Evolutionary conservation across 345 rosid species (phyloP), one percentile per base, ranked within the genome.

Genomic region (Camelina laxa): DNA sequence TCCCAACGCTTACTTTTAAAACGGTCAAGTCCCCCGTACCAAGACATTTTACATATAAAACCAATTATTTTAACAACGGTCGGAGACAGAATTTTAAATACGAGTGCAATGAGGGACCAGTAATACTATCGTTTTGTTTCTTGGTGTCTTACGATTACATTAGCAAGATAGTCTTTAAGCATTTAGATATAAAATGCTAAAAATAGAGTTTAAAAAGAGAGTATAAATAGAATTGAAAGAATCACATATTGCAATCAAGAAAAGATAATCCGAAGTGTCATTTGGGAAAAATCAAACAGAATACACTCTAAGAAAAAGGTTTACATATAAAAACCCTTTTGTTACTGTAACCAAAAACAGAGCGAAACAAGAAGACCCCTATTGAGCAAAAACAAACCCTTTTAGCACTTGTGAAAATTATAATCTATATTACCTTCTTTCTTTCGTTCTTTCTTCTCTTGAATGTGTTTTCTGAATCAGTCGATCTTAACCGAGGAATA

Each of bases 401-500:
- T 38, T 38, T 10, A 10, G 41, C 11, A 38, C 76, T 60, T 63
- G 63, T 42, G 64, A 54, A 72, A 57, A 63, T 63, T 64, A 60
- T 72, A 3, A 57, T 14, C 76, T 72, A 72, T 72, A 41, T 63
- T 72, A 63, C 69, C 76, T 41, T 61, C 48, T 69, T 27, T 27
- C 30, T 27, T 27, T 44, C 39, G 22, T 54, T 36, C 14, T 53
- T 24, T 56, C 24, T 58, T 10, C 33, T 60, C 65, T 73, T 64
- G 35, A 64, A 31, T 45, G 48, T 55, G 30, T 71, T 60, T 36
- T 17, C 19, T 38, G 21, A 65, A 56, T 78, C 77, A 89, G 70
- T 89, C 96, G 31, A 89, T 89, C 81, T 89, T 89, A 67, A 89
- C 96, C 7, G 96, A 89, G 11, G 96, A 89, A 76, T 89, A 89